Base-by-base conservation (phyloP, 2,329 filamentous ascomycete species). In the Pseudocercospora cruenta region DNA sequence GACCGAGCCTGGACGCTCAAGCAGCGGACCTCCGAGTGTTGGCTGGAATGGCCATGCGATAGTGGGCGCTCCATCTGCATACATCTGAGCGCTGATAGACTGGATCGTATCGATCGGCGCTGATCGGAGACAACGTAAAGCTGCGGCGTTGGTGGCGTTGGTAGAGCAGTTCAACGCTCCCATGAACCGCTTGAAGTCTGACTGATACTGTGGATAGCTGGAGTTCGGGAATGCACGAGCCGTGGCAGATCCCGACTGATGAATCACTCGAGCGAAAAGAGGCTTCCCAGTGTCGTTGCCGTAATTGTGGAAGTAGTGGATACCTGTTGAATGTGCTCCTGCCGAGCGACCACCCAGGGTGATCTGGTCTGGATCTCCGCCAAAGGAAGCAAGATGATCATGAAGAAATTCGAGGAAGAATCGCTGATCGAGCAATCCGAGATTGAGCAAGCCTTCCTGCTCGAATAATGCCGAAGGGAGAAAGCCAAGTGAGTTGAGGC, bases 401-500 rank as follows among this genome's bases (percentile, higher is more conserved):
- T 70, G 65, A 14, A 82, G 74, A 79, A 80, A 82, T 4, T 78
- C 77, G 49, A 83, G 70, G 0, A 75, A 78, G 67, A 79, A 67
- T n/a, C 81, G 78, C 69, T 81, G 74, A 57, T 80, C 76, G 1
- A 74, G 70, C 4, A 82, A 70, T 16, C 80, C 81, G 4, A 66
- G 49, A 47, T 82, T 82, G 59, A 88, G 75, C 31, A 85, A 67
- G 0, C 85, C 87, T 58, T 84, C 83, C 36, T 83, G 82, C 10
- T 82, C 80, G 19, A 84, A 82, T 49, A 84, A 66, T 1, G 73
- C 75, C 12, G 83, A 87, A 12, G 86, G 85, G 26, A 91, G 76
- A 77, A 93, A 92, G 0, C 91, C 91, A 68, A 92, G 80, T 5
- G 86, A 84, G 4, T 88, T 88, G 62, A 91, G 82, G 3, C 89